Evolutionary conservation across 1,139 yeast species (phyloP), one percentile per base, ranked within the genome.

Genomic region (Suhomyces terraborum): DNA sequence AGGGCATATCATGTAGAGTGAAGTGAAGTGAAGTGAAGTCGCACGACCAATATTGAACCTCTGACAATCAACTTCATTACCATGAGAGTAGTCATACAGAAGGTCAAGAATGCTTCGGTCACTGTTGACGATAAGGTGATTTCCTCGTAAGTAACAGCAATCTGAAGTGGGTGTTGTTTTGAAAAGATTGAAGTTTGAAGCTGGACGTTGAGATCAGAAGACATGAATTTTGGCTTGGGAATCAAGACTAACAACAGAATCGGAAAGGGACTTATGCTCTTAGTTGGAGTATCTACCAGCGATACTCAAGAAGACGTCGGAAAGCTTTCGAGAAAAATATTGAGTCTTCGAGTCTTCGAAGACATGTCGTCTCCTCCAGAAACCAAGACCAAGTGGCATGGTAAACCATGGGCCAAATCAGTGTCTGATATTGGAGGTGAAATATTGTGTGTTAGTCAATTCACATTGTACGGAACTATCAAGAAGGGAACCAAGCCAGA

Each of bases 401-500:
- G 98, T 64, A 82, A 67, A 45, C 77, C 77, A 1, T 73, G 78
- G 78, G 58, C 70, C 19, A 65, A 67, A 43, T 61, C 66, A 18
- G 49, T 72, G 18, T 43, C 52, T 6, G 73, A 69, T 36, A 64
- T 77, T 28, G 55, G 67, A 7, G 88, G 88, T 6, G 81, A 80
- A 36, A 55, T 72, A 4, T 57, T 72, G 20, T 59, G 70, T 4
- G 95, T 91, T 1, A 88, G 96, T 4, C 98, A 91, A 58, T 91
- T 91, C 65, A 91, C 98, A 0, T 70, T 91, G 28, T 80, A 84
- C 58, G 98, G 89, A 0, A 84, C 79, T 23, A 78, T 93, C 17
- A 84, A 80, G 53, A 91, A 91, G 61, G 97, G 97, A 4, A 77
- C 95, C 5, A 91, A 89, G 57, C 98, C 98, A 0, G 97, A 91